Conservation (phyloP, 495 filamentous ascomycete species). For the Antarctomyces pellizariae region DNA sequence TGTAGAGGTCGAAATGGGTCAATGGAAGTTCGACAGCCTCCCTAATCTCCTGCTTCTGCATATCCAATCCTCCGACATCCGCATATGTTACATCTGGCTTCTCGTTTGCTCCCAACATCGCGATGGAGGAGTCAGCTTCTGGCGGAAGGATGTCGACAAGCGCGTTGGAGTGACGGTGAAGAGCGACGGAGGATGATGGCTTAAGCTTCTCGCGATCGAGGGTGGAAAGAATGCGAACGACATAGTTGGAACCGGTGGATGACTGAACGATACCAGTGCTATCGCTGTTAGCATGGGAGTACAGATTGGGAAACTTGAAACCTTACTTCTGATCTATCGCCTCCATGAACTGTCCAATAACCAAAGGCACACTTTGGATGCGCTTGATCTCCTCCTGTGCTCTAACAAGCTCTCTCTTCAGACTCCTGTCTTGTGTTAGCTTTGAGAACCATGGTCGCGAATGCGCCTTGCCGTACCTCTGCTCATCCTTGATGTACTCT, state of each 20-base stretch:
- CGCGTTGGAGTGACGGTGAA: conserved; percentile 95
- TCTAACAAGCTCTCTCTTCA: conserved; percentile 90
- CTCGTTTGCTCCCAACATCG: conserved; percentile 88
- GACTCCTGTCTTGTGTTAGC: conserved; percentile 33
- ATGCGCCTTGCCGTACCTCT: conserved; percentile 34
- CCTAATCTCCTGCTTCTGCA: conserved; percentile 98
- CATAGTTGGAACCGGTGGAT: conserved; percentile 94
- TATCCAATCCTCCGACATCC: conserved; percentile 91
- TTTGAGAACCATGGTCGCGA: not conserved
- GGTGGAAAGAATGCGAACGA: conserved; percentile 93
- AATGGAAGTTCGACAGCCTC: conserved; percentile 92
- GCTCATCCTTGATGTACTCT: conserved; percentile 99
- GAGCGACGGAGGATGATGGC: conserved; percentile 86
- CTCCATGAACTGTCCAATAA: conserved; percentile 99
- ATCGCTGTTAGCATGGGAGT: conserved; percentile 11
- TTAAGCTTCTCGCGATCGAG: conserved; percentile 96
- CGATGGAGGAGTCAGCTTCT: conserved; percentile 94
- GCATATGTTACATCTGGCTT: conserved; percentile 98
- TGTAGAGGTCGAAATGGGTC: conserved; percentile 95
- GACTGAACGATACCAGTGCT: conserved; percentile 98
- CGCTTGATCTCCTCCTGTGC: conserved; percentile 99
- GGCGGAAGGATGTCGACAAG: conserved; percentile 95
- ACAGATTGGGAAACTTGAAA: conserved; percentile 3
- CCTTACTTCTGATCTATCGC: conserved; percentile 95
- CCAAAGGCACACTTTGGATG: conserved; percentile 91